A percentile compares a stretch with the other conserved stretches of the same genome.
Evolutionary conservation across 2,329 filamentous ascomycete species (phyloP).

Genomic region (Apiospora aurea): DNA sequence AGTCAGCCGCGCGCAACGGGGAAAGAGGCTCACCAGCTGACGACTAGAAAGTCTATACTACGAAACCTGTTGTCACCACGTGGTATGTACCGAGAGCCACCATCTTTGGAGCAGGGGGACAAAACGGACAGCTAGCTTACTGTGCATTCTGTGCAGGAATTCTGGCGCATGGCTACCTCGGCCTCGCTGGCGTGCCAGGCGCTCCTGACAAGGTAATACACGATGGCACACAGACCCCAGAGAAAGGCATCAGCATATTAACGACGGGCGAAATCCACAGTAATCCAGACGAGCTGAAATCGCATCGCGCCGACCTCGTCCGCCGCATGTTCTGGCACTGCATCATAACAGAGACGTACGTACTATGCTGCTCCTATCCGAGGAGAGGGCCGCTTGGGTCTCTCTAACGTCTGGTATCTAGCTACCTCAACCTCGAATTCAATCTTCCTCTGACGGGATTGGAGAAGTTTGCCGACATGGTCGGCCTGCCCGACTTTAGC

Average conservation of each 20-base stretch:
- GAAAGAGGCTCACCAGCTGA: background rate
- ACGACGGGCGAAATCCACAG: constrained; percentile 30
- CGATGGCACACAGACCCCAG: background rate
- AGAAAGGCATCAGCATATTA: constrained; percentile 28
- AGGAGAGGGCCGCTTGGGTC: constrained; percentile 21
- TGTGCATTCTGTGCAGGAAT: constrained; percentile 53
- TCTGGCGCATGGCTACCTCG: constrained; percentile 63
- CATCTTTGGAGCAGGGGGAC: constrained; percentile 24
- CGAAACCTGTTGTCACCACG: constrained; percentile 57
- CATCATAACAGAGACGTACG: constrained; percentile 63
- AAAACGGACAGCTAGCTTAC: constrained; percentile 14
- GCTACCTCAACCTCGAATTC: constrained; percentile 63
- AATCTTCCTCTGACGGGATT: constrained; percentile 64
- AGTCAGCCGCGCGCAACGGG: constrained; percentile 30
- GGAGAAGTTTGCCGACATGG: constrained; percentile 57
- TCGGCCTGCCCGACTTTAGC: constrained; percentile 62
- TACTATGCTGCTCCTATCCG: constrained; percentile 37
- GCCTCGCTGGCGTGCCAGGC: constrained; percentile 65
- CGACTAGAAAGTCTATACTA: constrained; percentile 56
- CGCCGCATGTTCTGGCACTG: constrained; percentile 65
- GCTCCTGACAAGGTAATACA: constrained; percentile 58
- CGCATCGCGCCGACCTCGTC: constrained; percentile 57
- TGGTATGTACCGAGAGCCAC: constrained; percentile 47
- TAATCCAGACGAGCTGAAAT: constrained; percentile 53
- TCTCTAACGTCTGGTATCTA: constrained; percentile 38